Evolutionary conservation across 2,329 filamentous ascomycete genomes (phyloP).

Genomic region (Furcasterigmium furcatum): DNA sequence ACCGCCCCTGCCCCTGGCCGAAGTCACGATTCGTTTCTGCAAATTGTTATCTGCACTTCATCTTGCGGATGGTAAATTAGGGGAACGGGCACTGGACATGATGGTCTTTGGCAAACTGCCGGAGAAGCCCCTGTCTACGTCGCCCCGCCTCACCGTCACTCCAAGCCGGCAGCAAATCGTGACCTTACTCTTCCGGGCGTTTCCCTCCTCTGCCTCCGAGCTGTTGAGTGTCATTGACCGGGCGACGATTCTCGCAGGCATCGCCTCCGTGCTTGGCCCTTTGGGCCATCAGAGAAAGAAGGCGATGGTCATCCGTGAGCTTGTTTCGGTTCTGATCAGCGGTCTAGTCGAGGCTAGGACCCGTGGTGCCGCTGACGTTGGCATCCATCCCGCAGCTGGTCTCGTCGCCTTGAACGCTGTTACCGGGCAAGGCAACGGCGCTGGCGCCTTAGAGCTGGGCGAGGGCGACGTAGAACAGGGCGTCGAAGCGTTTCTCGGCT

Average conservation of each 20-base stretch:
- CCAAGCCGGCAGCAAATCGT: slow-evolving; percentile 63
- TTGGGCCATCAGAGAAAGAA: slow-evolving; percentile 86
- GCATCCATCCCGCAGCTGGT: slow-evolving; percentile 89
- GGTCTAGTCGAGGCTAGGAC: slow-evolving; percentile 89
- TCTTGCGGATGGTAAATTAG: slow-evolving; percentile 60
- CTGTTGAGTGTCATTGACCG: slow-evolving; percentile 71
- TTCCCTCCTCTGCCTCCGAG: slow-evolving; percentile 65
- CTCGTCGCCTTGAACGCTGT: slow-evolving; percentile 67
- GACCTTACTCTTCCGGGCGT: slow-evolving; percentile 63
- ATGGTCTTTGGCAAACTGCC: slow-evolving; percentile 61
- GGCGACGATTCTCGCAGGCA: slow-evolving; percentile 76
- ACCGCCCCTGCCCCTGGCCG: slow-evolving; percentile 67
- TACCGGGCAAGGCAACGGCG: slow-evolving; percentile 44
- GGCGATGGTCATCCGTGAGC: slow-evolving; percentile 81
- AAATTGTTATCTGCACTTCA: slow-evolving; percentile 68
- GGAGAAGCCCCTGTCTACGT: slow-evolving; percentile 44
- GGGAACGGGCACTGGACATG: slow-evolving; percentile 57
- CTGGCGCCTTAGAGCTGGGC: slow-evolving; percentile 56
- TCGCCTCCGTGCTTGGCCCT: slow-evolving; percentile 78
- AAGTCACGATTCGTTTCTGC: slow-evolving; percentile 70
- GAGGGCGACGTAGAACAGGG: slow-evolving; percentile 65
- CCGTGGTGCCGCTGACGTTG: slow-evolving; percentile 90
- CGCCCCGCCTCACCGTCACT: slow-evolving; percentile 51
- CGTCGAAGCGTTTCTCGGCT: slow-evolving; percentile 59
- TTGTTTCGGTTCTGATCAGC: slow-evolving; percentile 78